Base-by-base conservation (phyloP, 148 eudicot genomes). In the Selenicereus undatus region DNA sequence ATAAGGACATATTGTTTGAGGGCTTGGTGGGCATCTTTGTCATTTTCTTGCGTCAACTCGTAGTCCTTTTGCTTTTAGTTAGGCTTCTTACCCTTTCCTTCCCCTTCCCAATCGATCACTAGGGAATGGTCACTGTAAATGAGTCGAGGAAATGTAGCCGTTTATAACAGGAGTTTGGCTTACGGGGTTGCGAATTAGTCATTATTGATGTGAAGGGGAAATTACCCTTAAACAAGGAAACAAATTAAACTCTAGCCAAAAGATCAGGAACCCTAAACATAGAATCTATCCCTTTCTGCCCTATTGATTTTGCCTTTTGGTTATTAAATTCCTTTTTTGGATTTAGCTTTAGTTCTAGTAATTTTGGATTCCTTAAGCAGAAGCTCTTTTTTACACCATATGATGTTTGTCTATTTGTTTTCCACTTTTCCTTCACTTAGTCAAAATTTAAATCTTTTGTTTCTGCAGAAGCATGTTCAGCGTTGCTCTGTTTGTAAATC, bases 401-500 rank as follows among this genome's bases (percentile, higher is more conserved):
- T 35, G 26, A 72, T 42, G 2, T 43, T 39, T 70, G 50, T 22
- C 27, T 51, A 4, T 74, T 26, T 45, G 29, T 68, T 39, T 70
- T n/a, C n/a, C n/a, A n/a, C n/a, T n/a, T n/a, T n/a, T 77, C 48
- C 78, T 68, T 65, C 51, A n/a, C 65, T 12, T 76, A 52, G 60
- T 73, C 52, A 17, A 71, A 13, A 21, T 27, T 68, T 18, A 43
- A 24, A 4, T 8, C 13, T 81, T 64, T 77, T 81, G 73, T 86
- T 76, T 78, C 69, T 86, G 79, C 81, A 95, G 99, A 93, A 93
- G 93, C 97, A 93, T 83, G 88, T 86, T 70, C 92, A 86, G 82
- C 89, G 84, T 20, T 95, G 99, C 81, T 78, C 82, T 76, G 81
- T 77, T 78, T 95, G 99, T 89, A 91, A 89, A 82, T 87, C 97